A percentile compares a stretch with the other conserved stretches of the same genome.
Evolutionary conservation across 805 yeast genomes (phyloP).

Genomic region (Schizosaccharomyces octosporus): DNA sequence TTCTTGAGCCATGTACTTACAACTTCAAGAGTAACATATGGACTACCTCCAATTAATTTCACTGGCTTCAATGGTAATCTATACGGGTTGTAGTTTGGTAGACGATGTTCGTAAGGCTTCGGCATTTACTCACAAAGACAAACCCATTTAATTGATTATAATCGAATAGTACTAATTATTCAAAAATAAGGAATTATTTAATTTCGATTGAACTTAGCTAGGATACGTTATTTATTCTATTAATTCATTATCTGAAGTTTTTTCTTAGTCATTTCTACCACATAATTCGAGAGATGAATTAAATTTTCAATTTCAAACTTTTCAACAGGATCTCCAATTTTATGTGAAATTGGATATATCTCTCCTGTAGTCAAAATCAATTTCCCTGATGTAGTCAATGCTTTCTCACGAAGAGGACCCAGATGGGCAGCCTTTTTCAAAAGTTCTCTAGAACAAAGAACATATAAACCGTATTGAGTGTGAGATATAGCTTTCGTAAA

Average conservation of each 20-base stretch:
- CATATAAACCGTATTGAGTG: conserved; percentile 16
- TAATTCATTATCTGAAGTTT: conserved; percentile 1
- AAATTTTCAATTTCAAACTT: conserved; percentile 12
- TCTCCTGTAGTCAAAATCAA: conserved; percentile 13
- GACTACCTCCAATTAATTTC: too few relatives aligned
- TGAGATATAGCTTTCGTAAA: conserved; percentile 13
- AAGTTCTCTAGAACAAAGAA: conserved; percentile 11
- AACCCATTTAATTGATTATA: too few relatives aligned
- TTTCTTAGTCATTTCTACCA: conserved; percentile 13
- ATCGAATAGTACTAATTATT: too few relatives aligned
- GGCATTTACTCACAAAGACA: too few relatives aligned
- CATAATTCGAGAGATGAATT: conserved; percentile 14
- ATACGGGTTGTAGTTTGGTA: too few relatives aligned
- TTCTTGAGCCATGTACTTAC: too few relatives aligned
- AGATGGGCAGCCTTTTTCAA: conserved; percentile 6
- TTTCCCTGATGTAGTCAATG: conserved; percentile 6
- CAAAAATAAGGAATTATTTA: too few relatives aligned
- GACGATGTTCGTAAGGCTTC: too few relatives aligned
- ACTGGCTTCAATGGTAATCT: too few relatives aligned
- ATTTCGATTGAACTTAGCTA: too few relatives aligned
- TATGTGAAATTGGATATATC: conserved; percentile 9
- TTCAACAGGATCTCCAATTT: conserved; percentile 4
- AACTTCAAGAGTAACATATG: too few relatives aligned
- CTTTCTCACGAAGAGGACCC: conserved; percentile 3
- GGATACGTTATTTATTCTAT: too few relatives aligned